Evolutionary conservation across 225 moss, liverwort and hornwort species (phyloP).

Genomic region (Pseudisothecium myosuroides): DNA sequence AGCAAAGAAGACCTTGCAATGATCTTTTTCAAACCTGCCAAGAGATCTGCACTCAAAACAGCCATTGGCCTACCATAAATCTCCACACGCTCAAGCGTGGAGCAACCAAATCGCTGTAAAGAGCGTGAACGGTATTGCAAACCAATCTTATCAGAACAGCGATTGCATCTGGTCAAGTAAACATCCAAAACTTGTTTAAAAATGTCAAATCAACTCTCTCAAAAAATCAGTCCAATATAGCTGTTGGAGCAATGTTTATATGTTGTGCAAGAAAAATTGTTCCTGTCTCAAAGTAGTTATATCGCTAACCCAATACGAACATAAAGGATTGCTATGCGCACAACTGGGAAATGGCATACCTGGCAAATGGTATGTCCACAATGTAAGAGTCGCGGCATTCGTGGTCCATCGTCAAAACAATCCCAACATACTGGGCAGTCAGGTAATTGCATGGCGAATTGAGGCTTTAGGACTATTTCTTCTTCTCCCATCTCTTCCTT

Average conservation of each 20-base stretch:
- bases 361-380: constrained; percentile 35
- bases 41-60: not conserved
- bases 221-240: not conserved
- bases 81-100: not conserved
- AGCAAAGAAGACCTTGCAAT: not conserved
- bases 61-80: not conserved
- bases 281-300: not conserved
- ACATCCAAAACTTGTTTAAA: not conserved
- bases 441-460: constrained; percentile 21
- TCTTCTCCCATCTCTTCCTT: constrained; percentile 1
- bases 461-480: constrained; percentile 1
- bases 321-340: not conserved
- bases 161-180: not conserved
- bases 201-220: not conserved
- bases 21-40: not conserved
- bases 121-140: not conserved
- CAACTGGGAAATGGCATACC: not conserved
- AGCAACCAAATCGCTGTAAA: not conserved
- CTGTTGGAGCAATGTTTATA: not conserved
- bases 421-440: constrained; percentile 63
- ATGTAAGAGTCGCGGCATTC: constrained; percentile 47
- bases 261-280: not conserved
- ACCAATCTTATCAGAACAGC: not conserved
- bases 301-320: not conserved
- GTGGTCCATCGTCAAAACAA: constrained; percentile 40